Percentiles rank a stretch among this genome's conserved stretches.
phyloP scores from a whole-genome alignment of 164 flowering plant genomes.

The Vitis amurensis region DNA sequence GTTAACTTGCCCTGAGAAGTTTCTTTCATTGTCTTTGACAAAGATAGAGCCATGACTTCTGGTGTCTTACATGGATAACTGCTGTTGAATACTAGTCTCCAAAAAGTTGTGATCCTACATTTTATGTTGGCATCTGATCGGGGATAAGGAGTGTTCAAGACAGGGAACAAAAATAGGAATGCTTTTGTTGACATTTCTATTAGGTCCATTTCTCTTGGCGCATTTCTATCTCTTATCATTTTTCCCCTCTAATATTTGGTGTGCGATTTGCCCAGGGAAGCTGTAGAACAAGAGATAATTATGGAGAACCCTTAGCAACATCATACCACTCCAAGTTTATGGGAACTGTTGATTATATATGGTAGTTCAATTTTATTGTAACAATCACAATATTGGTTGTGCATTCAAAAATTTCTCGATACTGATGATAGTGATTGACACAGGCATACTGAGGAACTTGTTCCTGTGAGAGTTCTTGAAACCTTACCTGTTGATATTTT shows the following conservation, averaged over 20 bases:
- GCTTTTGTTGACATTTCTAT: neutral
- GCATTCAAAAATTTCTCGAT: slow-evolving; percentile 3
- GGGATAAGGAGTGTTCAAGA: neutral
- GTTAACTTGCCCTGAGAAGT: neutral
- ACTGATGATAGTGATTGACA: slow-evolving; percentile 16
- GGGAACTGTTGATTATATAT: slow-evolving; percentile 92
- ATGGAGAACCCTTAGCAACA: slow-evolving; percentile 83
- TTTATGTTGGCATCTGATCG: neutral
- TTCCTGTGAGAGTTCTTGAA: slow-evolving; percentile 79
- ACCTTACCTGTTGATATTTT: slow-evolving; percentile 53
- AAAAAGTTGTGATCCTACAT: neutral
- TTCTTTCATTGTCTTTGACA: neutral
- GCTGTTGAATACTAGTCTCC: neutral
- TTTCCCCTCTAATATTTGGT: neutral
- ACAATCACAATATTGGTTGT: neutral
- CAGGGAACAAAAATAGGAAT: neutral
- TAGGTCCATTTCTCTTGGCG: neutral
- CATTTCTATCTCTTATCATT: neutral
- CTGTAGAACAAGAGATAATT: slow-evolving; percentile 48
- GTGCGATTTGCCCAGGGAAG: slow-evolving; percentile 28
- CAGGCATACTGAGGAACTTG: slow-evolving; percentile 75
- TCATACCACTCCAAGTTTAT: slow-evolving; percentile 69
- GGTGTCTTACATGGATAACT: neutral
- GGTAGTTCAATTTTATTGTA: slow-evolving; percentile 34
- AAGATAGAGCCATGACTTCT: neutral